These are phyloP conservation scores for Lepidium africanum DNA, from an alignment of 345 rosid species.

Conservation along the genomic window DNA sequence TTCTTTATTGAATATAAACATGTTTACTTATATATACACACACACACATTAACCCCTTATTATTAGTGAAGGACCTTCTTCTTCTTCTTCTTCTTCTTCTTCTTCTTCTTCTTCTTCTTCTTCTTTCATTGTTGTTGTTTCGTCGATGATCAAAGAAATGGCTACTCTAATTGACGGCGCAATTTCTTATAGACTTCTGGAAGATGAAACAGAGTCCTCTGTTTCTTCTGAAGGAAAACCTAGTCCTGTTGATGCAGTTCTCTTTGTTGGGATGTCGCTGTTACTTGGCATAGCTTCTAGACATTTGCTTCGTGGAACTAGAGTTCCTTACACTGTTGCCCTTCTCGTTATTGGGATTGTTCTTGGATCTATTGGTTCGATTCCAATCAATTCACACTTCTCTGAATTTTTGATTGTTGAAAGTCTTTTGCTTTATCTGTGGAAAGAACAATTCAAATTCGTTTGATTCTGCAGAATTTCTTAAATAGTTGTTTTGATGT, in stretches of 20 bases:
- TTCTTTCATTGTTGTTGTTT: background rate
- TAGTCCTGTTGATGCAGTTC: constrained; percentile 66
- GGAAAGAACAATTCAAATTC: too few relatives aligned
- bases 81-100: too few relatives aligned
- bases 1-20: too few relatives aligned
- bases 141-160: constrained; percentile 3
- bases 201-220: background rate
- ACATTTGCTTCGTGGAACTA: constrained; percentile 74
- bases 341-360: constrained; percentile 79
- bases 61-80: too few relatives aligned
- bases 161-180: constrained; percentile 7
- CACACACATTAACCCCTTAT: too few relatives aligned
- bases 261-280: constrained; percentile 67
- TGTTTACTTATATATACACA: too few relatives aligned
- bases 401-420: background rate
- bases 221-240: constrained; percentile 1
- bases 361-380: constrained; percentile 78
- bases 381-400: background rate
- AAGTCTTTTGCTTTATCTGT: background rate
- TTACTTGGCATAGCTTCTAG: constrained; percentile 73
- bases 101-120: background rate
- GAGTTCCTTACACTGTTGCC: constrained; percentile 93
- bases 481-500: background rate
- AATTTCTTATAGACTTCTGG: constrained; percentile 16
- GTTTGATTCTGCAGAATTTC: too few relatives aligned